Evolutionary conservation across 2,329 filamentous ascomycete genomes (phyloP), one percentile per base, ranked within the genome.

Genomic region (Parastagonospora avenae): DNA sequence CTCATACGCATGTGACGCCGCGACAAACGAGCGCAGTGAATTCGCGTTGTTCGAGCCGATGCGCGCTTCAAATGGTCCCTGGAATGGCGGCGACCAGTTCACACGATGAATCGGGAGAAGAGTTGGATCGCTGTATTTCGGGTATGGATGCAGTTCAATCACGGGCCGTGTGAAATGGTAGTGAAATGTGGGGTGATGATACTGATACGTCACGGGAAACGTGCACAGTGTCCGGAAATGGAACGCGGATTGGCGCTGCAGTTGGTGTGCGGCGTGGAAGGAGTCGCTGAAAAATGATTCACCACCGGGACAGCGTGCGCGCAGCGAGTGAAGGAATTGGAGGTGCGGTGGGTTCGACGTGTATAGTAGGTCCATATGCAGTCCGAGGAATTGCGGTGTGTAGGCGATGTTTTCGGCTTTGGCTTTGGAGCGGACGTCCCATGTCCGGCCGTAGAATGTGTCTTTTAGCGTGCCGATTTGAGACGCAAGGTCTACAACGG

Each of bases 281-380:
- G 86, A 81, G 74, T 97, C 92, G 52, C 85, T 86, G 76, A 97
- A 99, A 45, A 96, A 80, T 1, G 91, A 96, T 64, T 91, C 88
- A 40, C 93, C 94, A 14, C 93, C 93, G 0, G 82, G 76, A 60
- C 86, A 88, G 1, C 86, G 88, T 64, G 95, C 96, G 55, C 89
- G 83, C 36, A 97, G 80, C 67, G 92, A 97, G 75, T 97, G 94
- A 4, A 97, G 84, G 19, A 97, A 79, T 74, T 99, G 93, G 44
- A 94, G 84, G 29, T 87, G 85, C 0, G 93, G 93, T 2, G 90
- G 86, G 43, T 90, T 84, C 11, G 82, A 77, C 74, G 94, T 88
- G 76, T 97, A 97, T 48, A 97, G 81, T 35, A 97, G 82, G 70
- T 97, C 94, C 84, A 96, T 94, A 76, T 99, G 94, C 41, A 97